phyloP scores from a whole-genome alignment of 352 stramenopile genomes.

The Pythium sukuiense region DNA sequence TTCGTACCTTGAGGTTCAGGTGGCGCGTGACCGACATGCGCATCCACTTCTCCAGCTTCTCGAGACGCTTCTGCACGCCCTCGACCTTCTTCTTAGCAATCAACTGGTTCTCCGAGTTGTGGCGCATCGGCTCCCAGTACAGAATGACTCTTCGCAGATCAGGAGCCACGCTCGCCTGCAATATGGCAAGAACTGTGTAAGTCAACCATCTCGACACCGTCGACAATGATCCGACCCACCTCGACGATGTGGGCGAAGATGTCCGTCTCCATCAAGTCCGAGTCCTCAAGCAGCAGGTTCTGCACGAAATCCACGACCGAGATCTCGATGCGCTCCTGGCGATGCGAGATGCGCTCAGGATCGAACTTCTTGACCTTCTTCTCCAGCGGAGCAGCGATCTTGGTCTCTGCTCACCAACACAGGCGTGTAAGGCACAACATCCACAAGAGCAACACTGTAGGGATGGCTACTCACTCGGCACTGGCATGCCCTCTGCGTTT shows the following conservation, averaged over 20 bases:
- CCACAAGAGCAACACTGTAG: no score
- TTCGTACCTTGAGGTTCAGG: constrained; percentile 75
- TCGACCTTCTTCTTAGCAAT: constrained; percentile 78
- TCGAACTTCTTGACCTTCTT: constrained; percentile 70
- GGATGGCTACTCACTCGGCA: constrained; percentile 39
- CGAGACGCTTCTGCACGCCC: constrained; percentile 60
- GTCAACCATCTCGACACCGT: no score
- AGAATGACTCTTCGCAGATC: constrained; percentile 68
- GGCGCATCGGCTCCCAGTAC: constrained; percentile 69
- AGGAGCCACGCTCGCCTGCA: constrained; percentile 62
- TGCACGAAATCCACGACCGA: constrained; percentile 70
- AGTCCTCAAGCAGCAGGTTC: constrained; percentile 64
- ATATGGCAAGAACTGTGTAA: not conserved
- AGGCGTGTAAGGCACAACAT: no score
- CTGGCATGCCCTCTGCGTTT: constrained; percentile 50
- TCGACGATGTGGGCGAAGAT: constrained; percentile 73
- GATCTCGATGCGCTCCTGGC: constrained; percentile 69
- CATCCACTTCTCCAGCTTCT: constrained; percentile 66
- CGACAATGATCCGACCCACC: constrained; percentile 27
- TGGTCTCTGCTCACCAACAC: constrained; percentile 46
- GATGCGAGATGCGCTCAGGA: constrained; percentile 64
- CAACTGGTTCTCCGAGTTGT: constrained; percentile 67
- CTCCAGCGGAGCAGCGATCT: constrained; percentile 63
- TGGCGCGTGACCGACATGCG: constrained; percentile 68
- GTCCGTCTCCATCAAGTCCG: constrained; percentile 53